Percentiles rank a stretch among this genome's conserved stretches.
These are phyloP conservation scores for Omphalea diandra DNA, from an alignment of 441 rosid genomes.

Conservation along the genomic window DNA sequence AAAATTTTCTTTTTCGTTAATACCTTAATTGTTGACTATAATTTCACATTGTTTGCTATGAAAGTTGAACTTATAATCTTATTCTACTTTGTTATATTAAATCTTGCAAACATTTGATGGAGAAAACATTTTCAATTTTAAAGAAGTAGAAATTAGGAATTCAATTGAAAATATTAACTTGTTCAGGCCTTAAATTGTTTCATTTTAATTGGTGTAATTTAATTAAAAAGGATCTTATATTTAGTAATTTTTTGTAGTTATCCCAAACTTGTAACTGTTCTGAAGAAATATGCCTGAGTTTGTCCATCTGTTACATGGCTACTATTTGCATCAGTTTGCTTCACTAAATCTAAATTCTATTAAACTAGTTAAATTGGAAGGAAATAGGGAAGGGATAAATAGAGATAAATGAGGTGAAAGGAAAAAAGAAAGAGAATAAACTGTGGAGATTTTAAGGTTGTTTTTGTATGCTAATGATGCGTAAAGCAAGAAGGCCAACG, in stretches of 20 bases:
- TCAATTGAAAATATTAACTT: not conserved
- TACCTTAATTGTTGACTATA: no score
- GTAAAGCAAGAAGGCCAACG: not conserved
- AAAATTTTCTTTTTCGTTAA: no score
- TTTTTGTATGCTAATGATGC: not conserved
- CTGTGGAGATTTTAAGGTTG: not conserved
- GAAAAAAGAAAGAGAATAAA: not conserved
- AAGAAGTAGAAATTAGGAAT: not conserved
- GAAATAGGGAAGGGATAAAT: not conserved
- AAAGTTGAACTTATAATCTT: not conserved
- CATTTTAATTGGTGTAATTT: not conserved
- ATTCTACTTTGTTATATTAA: not conserved
- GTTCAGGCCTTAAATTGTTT: not conserved
- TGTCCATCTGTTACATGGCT: not conserved
- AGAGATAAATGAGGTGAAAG: not conserved
- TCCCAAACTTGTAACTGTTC: not conserved
- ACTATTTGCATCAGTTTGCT: not conserved
- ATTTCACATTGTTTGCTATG: not conserved
- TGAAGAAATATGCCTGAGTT: not conserved
- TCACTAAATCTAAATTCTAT: not conserved
- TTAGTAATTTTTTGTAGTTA: not conserved
- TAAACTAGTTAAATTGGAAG: constrained; percentile 8
- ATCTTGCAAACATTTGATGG: no score
- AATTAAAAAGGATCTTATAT: not conserved
- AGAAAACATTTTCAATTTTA: no score